Evolutionary conservation across 176 grass and related monocot genomes (phyloP), one percentile per base, ranked within the genome.

Genomic region (Triticum dicoccoides): DNA sequence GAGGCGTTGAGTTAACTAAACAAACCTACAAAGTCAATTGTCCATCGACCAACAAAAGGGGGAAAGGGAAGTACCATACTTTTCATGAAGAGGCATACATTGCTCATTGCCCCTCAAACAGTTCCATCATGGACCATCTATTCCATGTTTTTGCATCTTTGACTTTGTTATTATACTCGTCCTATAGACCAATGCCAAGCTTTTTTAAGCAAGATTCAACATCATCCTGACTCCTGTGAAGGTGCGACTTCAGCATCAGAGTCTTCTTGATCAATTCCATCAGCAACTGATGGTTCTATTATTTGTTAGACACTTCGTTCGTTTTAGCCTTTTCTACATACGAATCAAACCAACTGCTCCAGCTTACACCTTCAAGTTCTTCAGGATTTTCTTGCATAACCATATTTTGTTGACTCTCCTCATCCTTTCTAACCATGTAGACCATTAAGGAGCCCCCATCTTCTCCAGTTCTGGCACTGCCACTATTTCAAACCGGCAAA

Each of bases 291-390:
- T 79, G 66, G 51, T 63, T 89, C 95, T 52, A 69, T 45, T 64
- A 41, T 49, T 86, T 88, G 70, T 91, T 79, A 69, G 65, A 69
- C 8, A 77, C 79, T 80, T 66, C 30, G 1, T 77, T 81, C 47
- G 65, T 65, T 41, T 89, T 84, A 84, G 20, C 59, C 39, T 80
- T 88, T 74, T 79, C 82, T 27, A 77, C 24, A 73, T 24, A 88
- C 86, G 89, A 88, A 76, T 98, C 89, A 93, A 95, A 98, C 91
- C 96, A 98, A 83, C 96, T 93, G 87, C 87, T 95, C 93, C 96
- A 98, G 35, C 85, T 79, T 45, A 91, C 91, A 30, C 52, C 76
- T 84, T 98, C 91, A 78, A 62, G 73, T 44, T 98, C 88, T 81
- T 93, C 77, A 71, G 86, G 58, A 25, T 58, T 92, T 87, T 91